phyloP scores from a whole-genome alignment of 139 green algal species.

The Trebouxia sp. region DNA sequence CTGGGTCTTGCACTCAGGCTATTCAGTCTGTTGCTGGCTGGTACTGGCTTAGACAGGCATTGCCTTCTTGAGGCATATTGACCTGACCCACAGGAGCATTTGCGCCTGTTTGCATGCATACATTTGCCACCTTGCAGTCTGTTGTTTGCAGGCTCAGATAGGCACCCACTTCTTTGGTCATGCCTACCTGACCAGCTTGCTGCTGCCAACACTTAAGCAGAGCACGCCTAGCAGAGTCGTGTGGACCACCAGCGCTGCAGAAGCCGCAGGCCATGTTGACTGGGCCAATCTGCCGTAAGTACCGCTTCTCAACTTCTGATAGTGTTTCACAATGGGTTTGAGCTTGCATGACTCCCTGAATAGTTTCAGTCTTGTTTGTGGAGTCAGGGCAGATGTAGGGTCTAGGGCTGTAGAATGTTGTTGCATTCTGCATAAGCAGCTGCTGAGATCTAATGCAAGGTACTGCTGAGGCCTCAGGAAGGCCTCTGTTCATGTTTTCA shows the following conservation, averaged over 20 bases:
- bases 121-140: not conserved
- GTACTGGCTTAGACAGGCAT: no score
- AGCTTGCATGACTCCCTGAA: no score
- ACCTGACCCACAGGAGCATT: not conserved
- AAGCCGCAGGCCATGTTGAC: not conserved
- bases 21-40: no score
- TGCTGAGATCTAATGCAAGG: no score
- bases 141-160: slow-evolving; percentile 1
- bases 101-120: not conserved
- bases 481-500: no score
- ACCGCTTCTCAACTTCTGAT: no score
- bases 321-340: not conserved
- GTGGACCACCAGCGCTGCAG: slow-evolving; percentile 22
- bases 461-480: no score
- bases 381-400: no score
- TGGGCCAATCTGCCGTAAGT: slow-evolving; percentile 16
- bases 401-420: not conserved
- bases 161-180: slow-evolving; percentile 17
- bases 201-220: slow-evolving; percentile 15
- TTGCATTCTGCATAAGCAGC: not conserved
- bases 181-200: not conserved
- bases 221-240: slow-evolving; percentile 15
- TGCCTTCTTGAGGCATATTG: not conserved
- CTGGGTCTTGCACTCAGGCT: no score
- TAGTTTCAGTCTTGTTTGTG: no score